A percentile compares a stretch with the other conserved stretches of the same genome.
phyloP scores from a whole-genome alignment of 768 basidiomycete species.

The Termitomyces sp. region DNA sequence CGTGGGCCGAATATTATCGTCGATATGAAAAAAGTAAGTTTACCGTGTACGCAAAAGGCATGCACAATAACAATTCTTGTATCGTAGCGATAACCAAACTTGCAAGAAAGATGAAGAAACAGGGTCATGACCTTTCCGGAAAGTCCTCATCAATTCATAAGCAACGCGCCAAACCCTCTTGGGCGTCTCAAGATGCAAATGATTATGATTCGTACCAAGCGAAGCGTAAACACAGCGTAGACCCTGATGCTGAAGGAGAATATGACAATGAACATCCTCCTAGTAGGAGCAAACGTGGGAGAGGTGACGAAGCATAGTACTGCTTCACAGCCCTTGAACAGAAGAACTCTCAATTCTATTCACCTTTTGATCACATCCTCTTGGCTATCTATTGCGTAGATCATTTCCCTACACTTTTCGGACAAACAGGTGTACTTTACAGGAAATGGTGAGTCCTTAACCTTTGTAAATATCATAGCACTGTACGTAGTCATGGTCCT shows the following conservation, averaged over 20 bases:
- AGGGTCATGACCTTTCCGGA: constrained; percentile 14
- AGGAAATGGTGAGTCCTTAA: constrained; percentile 3
- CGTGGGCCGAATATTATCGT: constrained; percentile 63
- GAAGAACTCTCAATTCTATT: background rate
- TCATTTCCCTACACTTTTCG: background rate
- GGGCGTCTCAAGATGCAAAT: constrained; percentile 21
- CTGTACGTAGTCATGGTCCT: constrained; percentile 1
- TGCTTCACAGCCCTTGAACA: background rate
- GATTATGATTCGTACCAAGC: constrained; percentile 15
- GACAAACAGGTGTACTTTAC: constrained; percentile 1
- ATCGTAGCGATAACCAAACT: constrained; percentile 22
- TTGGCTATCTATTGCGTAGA: constrained; percentile 7
- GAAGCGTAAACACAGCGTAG: constrained; percentile 34
- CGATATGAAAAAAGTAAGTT: constrained; percentile 46
- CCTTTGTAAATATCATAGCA: constrained; percentile 12
- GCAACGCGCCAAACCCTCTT: constrained; percentile 29
- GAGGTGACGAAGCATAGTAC: constrained; percentile 13
- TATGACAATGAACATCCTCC: constrained; percentile 10
- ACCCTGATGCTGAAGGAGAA: constrained; percentile 22
- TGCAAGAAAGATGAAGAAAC: constrained; percentile 34
- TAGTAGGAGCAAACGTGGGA: constrained; percentile 21
- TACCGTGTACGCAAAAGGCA: background rate
- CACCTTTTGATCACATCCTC: background rate
- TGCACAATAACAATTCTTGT: background rate
- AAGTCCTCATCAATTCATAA: constrained; percentile 17